phyloP scores from a whole-genome alignment of 2,329 filamentous ascomycete genomes.

The Fusarium nelsonii region DNA sequence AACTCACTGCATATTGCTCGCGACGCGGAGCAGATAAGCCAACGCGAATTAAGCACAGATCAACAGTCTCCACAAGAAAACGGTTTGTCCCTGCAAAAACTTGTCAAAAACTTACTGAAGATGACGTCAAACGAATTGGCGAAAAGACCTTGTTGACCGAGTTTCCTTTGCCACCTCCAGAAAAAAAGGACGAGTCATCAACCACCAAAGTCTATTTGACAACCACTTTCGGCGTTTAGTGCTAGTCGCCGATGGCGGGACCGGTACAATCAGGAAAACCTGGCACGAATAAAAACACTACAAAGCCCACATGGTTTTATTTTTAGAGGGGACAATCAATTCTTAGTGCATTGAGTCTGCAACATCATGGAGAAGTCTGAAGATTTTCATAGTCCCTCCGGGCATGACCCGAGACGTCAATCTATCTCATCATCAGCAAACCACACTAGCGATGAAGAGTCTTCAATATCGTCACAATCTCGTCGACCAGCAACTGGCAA shows the following conservation, averaged over 20 bases:
- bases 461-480: conserved; percentile 27
- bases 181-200: neutral
- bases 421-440: conserved; percentile 1
- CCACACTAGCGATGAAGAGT: conserved; percentile 27
- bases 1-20: neutral
- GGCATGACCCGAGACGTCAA: neutral
- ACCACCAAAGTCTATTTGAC: neutral
- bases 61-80: conserved; percentile 6
- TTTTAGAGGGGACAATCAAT: neutral
- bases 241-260: conserved; percentile 29
- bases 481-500: neutral
- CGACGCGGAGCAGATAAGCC: neutral
- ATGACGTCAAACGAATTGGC: neutral
- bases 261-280: neutral
- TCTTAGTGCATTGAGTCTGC: neutral
- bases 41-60: neutral
- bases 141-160: conserved; percentile 9
- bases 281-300: conserved; percentile 8
- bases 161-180: conserved; percentile 3
- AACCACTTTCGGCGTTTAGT: neutral
- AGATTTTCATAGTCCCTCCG: conserved; percentile 4
- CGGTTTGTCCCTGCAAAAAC: neutral
- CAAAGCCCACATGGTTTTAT: neutral
- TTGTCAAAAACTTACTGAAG: neutral
- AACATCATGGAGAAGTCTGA: conserved; percentile 12